Percentiles rank a stretch among this genome's conserved stretches.
phyloP scores from a whole-genome alignment of 2,329 filamentous ascomycete species.

The Trichoderma lentiforme region DNA sequence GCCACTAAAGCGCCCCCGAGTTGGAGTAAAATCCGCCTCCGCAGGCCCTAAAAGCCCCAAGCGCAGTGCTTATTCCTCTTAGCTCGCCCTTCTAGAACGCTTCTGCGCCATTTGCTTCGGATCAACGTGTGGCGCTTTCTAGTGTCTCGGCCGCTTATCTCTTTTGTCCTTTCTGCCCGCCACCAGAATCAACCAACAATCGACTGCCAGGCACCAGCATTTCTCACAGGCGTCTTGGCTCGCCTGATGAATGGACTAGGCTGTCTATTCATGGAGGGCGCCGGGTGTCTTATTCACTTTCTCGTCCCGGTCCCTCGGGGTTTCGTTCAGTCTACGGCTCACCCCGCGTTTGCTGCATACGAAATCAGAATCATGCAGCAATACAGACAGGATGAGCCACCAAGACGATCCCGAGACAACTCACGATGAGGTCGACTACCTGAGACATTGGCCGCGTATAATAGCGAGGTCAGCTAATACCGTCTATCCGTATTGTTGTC shows the following conservation, averaged over 20 bases:
- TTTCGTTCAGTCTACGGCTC: background rate
- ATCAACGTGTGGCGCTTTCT: background rate
- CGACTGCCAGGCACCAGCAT: background rate
- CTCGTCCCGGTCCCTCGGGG: background rate
- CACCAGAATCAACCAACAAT: slow-evolving; percentile 1
- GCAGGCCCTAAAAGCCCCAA: background rate
- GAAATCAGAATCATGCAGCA: background rate
- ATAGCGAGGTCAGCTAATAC: background rate
- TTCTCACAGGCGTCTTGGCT: background rate
- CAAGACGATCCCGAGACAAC: background rate
- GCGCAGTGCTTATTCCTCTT: slow-evolving; percentile 3
- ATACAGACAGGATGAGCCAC: background rate
- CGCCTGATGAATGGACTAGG: background rate
- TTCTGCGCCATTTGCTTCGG: background rate
- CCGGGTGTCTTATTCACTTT: background rate
- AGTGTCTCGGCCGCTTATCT: background rate
- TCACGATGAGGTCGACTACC: background rate
- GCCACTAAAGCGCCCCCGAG: background rate
- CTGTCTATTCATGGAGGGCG: background rate
- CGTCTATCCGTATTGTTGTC: background rate
- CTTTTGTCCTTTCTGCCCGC: background rate
- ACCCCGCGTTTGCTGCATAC: background rate
- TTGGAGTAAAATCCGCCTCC: background rate
- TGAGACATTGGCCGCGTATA: background rate
- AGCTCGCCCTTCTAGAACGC: slow-evolving; percentile 7